phyloP scores from a whole-genome alignment of 129 eudicot species.

The Centaurea solstitialis region DNA sequence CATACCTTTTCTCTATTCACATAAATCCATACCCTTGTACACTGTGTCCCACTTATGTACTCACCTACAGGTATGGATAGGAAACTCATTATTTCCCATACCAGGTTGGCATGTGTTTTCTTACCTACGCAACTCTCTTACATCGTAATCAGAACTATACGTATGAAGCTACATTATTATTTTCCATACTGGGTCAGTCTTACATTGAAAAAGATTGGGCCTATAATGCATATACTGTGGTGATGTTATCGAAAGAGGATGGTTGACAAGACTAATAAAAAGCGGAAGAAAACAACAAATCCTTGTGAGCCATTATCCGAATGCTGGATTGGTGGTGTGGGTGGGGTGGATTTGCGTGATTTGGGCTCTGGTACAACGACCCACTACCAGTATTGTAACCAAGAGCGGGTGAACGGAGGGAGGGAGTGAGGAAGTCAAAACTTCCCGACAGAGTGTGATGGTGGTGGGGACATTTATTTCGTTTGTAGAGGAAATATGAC shows the following conservation, averaged over 20 bases:
- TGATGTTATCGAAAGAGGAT: constrained; percentile 23
- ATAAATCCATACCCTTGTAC: no score
- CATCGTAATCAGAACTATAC: no score
- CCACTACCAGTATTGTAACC: neutral
- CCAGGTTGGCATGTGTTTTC: neutral
- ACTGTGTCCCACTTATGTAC: no score
- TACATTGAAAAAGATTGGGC: constrained; percentile 2
- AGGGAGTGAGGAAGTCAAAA: constrained; percentile 25
- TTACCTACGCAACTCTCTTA: neutral
- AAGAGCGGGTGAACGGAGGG: neutral
- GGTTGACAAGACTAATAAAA: constrained; percentile 27
- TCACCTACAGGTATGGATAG: no score
- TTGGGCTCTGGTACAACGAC: constrained; percentile 2
- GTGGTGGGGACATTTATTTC: constrained; percentile 27
- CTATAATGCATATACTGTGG: constrained; percentile 12
- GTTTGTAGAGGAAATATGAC: constrained; percentile 29
- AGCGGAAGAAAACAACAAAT: constrained; percentile 32
- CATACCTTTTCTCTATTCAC: no score
- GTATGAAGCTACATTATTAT: no score
- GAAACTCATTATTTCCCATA: neutral
- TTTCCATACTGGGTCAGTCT: no score
- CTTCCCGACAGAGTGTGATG: constrained; percentile 38
- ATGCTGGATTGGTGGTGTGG: constrained; percentile 6
- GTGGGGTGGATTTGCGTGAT: constrained; percentile 4
- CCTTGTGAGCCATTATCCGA: constrained; percentile 15